Percentiles rank a stretch among this genome's conserved stretches.
Conservation (phyloP, 371 early-diverging fungal species). For the Mortierella sp. region DNA sequence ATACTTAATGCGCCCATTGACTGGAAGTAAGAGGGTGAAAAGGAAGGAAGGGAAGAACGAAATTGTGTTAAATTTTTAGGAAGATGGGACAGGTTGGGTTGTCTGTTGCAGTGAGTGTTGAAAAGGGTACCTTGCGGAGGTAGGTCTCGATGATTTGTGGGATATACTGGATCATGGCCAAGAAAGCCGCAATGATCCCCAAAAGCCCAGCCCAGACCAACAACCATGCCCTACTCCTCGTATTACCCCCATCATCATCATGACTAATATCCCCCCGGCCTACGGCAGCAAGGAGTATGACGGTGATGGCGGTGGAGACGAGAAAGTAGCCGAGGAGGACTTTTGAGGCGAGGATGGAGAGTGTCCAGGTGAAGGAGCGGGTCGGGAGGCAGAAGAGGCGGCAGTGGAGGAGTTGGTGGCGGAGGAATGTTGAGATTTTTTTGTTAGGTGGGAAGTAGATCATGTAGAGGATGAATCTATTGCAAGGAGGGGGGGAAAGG, state of each 20-base stretch:
- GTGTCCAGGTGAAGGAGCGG: conserved; percentile 73
- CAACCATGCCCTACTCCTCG: conserved; percentile 59
- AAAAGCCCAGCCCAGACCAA: conserved; percentile 85
- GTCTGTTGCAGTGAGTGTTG: neutral
- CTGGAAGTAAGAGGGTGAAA: conserved; percentile 10
- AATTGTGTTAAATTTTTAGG: too few species aligned
- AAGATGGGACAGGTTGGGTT: too few species aligned
- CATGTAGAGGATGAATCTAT: conserved; percentile 73
- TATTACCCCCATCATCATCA: neutral
- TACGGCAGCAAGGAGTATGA: conserved; percentile 61
- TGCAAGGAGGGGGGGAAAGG: neutral
- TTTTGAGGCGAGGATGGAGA: conserved; percentile 67
- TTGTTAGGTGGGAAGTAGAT: conserved; percentile 79
- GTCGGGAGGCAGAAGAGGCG: conserved; percentile 30
- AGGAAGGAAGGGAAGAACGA: neutral
- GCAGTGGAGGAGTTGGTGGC: conserved; percentile 27
- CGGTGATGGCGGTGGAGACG: conserved; percentile 66
- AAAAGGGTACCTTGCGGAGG: conserved; percentile 62
- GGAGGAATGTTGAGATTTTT: conserved; percentile 54
- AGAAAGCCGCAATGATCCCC: conserved; percentile 79
- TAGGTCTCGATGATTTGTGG: conserved; percentile 94
- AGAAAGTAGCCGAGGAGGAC: conserved; percentile 69
- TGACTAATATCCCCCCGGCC: conserved; percentile 60
- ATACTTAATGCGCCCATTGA: conserved; percentile 92
- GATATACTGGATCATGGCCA: conserved; percentile 88